These are phyloP conservation scores for Lipomyces orientalis DNA, from an alignment of 805 yeast genomes.

Conservation along the genomic window DNA sequence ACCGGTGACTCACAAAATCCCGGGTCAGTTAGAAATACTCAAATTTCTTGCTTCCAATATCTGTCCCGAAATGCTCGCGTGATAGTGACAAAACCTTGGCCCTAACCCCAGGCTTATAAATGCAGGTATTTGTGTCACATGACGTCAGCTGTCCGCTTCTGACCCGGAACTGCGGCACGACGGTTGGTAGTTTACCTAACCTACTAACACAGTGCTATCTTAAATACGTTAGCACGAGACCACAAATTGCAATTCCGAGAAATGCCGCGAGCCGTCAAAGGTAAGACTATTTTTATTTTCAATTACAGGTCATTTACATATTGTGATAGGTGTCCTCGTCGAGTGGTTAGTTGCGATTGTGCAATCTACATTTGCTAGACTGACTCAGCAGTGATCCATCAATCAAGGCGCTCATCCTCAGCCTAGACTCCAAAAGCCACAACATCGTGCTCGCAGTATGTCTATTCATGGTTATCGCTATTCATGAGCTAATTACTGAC, in stretches of 20 bases:
- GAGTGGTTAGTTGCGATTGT: slow-evolving; percentile 42
- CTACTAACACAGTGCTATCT: neutral
- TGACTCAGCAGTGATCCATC: slow-evolving; percentile 77
- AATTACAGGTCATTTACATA: neutral
- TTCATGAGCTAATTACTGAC: slow-evolving; percentile 1
- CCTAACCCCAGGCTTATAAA: neutral
- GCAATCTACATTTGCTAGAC: neutral
- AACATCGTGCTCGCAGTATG: slow-evolving; percentile 67
- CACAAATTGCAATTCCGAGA: neutral
- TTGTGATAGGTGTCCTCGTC: slow-evolving; percentile 44
- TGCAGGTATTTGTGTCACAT: neutral
- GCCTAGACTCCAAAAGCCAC: slow-evolving; percentile 75
- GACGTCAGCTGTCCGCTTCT: neutral
- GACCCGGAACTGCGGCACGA: too few relatives aligned
- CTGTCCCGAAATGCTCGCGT: neutral
- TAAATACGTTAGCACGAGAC: neutral
- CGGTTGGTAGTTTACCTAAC: too few relatives aligned
- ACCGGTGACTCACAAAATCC: too few relatives aligned
- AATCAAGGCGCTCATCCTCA: slow-evolving; percentile 80
- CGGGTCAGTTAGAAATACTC: neutral
- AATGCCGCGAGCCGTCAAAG: slow-evolving; percentile 38
- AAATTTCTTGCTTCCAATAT: too few relatives aligned
- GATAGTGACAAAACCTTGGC: neutral
- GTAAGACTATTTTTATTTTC: slow-evolving; percentile 10
- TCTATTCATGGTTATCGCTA: slow-evolving; percentile 32